Evolutionary conservation across 228 moss, liverwort and hornwort species (phyloP).

Genomic region (Sphagnum fallax): DNA sequence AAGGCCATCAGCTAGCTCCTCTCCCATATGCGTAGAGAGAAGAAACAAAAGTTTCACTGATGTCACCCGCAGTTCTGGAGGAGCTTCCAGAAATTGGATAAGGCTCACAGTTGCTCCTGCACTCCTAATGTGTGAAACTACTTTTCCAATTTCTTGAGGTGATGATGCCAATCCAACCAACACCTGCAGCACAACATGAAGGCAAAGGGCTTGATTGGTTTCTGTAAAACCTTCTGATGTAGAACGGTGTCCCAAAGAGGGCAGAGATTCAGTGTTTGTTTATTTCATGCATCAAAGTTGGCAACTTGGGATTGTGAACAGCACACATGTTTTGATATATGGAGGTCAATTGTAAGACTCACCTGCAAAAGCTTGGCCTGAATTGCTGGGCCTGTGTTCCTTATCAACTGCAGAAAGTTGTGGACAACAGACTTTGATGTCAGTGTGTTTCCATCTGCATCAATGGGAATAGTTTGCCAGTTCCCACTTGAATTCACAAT

Average conservation of each 20-base stretch:
- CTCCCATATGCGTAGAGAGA: constrained; percentile 80
- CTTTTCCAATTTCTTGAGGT: constrained; percentile 37
- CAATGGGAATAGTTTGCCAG: constrained; percentile 68
- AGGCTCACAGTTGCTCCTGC: constrained; percentile 82
- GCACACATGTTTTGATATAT: not conserved
- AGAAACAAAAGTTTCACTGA: constrained; percentile 68
- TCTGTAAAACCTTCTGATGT: too few relatives aligned
- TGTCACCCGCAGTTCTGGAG: constrained; percentile 63
- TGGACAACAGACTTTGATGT: constrained; percentile 77
- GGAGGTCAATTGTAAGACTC: constrained; percentile 9
- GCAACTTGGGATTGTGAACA: too few relatives aligned
- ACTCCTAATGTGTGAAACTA: constrained; percentile 85
- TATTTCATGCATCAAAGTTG: too few relatives aligned
- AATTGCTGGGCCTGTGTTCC: constrained; percentile 87
- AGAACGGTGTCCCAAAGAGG: too few relatives aligned
- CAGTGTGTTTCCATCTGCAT: constrained; percentile 64
- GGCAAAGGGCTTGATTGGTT: not conserved
- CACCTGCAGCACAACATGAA: constrained; percentile 30
- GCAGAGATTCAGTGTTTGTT: too few relatives aligned
- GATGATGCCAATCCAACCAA: constrained; percentile 93
- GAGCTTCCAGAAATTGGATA: constrained; percentile 91
- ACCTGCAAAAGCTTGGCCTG: constrained; percentile 88
- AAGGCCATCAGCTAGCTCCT: constrained; percentile 88
- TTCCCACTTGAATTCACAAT: constrained; percentile 60
- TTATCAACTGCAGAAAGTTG: constrained; percentile 79